Evolutionary conservation across 202 grass and related monocot species (phyloP).

Genomic region (Setaria viridis): DNA sequence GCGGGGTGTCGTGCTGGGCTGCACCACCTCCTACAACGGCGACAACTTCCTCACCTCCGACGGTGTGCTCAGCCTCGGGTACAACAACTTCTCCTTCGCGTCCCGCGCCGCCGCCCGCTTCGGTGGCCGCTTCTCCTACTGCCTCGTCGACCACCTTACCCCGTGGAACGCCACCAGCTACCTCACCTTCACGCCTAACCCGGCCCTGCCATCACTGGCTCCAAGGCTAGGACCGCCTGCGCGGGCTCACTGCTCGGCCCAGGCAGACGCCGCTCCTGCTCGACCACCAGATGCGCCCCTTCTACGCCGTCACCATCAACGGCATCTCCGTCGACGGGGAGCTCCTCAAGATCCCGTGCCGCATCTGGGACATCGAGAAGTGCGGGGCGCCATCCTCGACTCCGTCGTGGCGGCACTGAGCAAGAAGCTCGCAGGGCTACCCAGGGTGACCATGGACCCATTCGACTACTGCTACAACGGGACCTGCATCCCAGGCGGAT

Average conservation of each 20-base stretch:
- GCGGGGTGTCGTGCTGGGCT: constrained; percentile 76
- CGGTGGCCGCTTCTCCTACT: constrained; percentile 93
- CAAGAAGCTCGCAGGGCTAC: constrained; percentile 53
- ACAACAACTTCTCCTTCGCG: constrained; percentile 84
- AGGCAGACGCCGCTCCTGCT: constrained; percentile 76
- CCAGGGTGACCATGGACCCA: constrained; percentile 66
- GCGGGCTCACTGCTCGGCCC: neutral
- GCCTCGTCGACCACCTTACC: constrained; percentile 95
- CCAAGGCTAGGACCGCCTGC: neutral
- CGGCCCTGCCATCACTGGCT: neutral
- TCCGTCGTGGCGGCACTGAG: constrained; percentile 65
- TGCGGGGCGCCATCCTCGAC: constrained; percentile 90
- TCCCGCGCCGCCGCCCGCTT: constrained; percentile 68
- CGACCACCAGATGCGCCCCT: constrained; percentile 62
- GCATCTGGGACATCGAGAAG: constrained; percentile 70
- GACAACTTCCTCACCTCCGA: constrained; percentile 70
- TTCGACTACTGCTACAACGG: constrained; percentile 99
- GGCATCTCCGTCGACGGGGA: constrained; percentile 70
- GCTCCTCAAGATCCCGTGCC: constrained; percentile 64
- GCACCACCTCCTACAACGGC: constrained; percentile 61
- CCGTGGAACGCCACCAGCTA: constrained; percentile 80
- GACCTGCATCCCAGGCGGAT: constrained; percentile 38
- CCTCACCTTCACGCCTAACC: constrained; percentile 81
- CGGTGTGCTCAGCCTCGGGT: constrained; percentile 90
- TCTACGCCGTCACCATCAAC: constrained; percentile 72